These are phyloP conservation scores for Trichoderma polysporum DNA, from an alignment of 2,329 filamentous ascomycete species.

Conservation along the genomic window DNA sequence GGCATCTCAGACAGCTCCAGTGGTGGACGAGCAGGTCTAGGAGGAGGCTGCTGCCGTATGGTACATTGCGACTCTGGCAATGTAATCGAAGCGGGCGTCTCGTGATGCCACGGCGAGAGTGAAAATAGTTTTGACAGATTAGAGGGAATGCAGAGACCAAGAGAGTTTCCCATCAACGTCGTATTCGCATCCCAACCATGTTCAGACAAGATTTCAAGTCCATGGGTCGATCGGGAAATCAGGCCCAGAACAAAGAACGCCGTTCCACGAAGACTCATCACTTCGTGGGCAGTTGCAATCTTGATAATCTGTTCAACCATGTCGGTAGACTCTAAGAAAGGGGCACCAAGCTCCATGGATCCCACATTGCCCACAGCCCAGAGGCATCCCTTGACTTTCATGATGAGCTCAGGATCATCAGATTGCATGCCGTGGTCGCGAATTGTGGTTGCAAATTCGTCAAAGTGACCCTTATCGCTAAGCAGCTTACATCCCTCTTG, in stretches of 20 bases:
- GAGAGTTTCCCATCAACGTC: constrained; percentile 74
- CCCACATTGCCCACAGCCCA: constrained; percentile 99
- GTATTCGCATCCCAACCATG: constrained; percentile 92
- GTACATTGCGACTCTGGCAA: constrained; percentile 56
- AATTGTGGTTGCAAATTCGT: constrained; percentile 87
- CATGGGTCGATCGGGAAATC: constrained; percentile 88
- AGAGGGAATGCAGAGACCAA: constrained; percentile 84
- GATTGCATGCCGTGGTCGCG: constrained; percentile 82
- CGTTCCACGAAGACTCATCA: constrained; percentile 91
- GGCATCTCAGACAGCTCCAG: constrained; percentile 44
- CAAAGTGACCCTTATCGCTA: constrained; percentile 91
- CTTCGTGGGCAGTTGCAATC: constrained; percentile 83
- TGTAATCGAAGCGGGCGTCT: constrained; percentile 46
- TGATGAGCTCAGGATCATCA: constrained; percentile 79
- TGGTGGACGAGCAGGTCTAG: constrained; percentile 42
- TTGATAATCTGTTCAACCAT: constrained; percentile 83
- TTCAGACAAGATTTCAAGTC: constrained; percentile 85
- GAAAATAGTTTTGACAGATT: constrained; percentile 78
- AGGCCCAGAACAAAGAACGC: constrained; percentile 94
- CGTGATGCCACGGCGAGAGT: constrained; percentile 59
- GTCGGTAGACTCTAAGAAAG: constrained; percentile 86
- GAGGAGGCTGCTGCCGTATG: constrained; percentile 45
- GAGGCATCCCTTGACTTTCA: constrained; percentile 93
- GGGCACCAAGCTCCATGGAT: constrained; percentile 94
- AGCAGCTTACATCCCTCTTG: constrained; percentile 88